phyloP scores from a whole-genome alignment of 352 stramenopile species.

The Phytophthora pinifolia region DNA sequence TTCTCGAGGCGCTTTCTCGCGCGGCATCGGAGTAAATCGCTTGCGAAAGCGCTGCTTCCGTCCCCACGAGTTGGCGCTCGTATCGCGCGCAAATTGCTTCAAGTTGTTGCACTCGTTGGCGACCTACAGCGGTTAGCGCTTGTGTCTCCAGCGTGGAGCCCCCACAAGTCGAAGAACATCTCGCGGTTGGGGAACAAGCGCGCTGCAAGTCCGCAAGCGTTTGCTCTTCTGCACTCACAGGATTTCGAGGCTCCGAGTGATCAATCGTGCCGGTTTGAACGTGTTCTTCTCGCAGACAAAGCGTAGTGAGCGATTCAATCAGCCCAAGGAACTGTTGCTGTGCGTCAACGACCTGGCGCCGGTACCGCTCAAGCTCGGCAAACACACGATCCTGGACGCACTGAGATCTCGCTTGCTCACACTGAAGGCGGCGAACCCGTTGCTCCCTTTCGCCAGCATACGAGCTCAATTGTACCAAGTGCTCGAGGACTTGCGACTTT shows the following conservation, averaged over 20 bases:
- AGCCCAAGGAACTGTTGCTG: conserved; percentile 56
- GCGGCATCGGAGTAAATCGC: conserved; percentile 44
- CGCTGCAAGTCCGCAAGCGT: conserved; percentile 52
- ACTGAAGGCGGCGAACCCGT: conserved; percentile 43
- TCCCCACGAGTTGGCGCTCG: conserved; percentile 50
- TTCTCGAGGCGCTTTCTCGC: conserved; percentile 42
- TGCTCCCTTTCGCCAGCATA: conserved; percentile 42
- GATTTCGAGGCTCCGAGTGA: conserved; percentile 11
- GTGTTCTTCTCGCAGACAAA: conserved; percentile 46
- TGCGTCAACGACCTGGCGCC: conserved; percentile 48
- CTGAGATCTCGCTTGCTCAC: conserved; percentile 46
- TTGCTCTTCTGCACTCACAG: conserved; percentile 39
- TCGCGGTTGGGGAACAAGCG: conserved; percentile 17
- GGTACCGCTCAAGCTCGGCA: conserved; percentile 51
- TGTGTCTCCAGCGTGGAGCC: conserved; percentile 36
- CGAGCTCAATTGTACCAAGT: conserved; percentile 45
- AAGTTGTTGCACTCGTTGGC: conserved; percentile 44
- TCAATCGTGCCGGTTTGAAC: conserved; percentile 19
- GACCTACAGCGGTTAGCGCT: conserved; percentile 42
- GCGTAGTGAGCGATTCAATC: conserved; percentile 43
- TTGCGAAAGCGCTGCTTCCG: conserved; percentile 49
- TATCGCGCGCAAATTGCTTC: conserved; percentile 41
- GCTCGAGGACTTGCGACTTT: conserved; percentile 64
- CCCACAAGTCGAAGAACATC: neutral
- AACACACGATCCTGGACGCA: conserved; percentile 56